Evolutionary conservation across 2,329 filamentous ascomycete genomes (phyloP).

Genomic region (Claviceps sp.): DNA sequence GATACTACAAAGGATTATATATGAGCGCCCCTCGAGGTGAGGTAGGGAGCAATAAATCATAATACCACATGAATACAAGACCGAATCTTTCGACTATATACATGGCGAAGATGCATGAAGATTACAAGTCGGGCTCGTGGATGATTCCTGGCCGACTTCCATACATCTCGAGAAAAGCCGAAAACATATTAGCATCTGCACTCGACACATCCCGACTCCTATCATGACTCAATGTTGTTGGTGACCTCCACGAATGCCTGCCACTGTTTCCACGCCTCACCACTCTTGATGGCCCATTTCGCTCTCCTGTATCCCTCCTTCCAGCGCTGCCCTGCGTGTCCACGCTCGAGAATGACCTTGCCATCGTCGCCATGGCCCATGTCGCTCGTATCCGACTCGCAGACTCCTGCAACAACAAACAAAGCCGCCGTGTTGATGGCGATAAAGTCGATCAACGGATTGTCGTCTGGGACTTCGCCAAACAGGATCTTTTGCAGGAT

Average conservation of each 20-base stretch:
- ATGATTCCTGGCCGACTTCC: too few relatives aligned
- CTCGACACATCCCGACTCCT: background rate
- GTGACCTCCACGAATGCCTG: conserved; percentile 72
- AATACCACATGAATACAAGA: background rate
- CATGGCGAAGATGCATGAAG: too few relatives aligned
- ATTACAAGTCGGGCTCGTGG: background rate
- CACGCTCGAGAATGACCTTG: conserved; percentile 65
- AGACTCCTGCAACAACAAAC: conserved; percentile 73
- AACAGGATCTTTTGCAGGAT: conserved; percentile 68
- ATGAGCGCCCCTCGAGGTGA: background rate
- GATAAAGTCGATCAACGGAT: conserved; percentile 86
- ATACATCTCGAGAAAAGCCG: too few relatives aligned
- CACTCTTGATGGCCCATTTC: conserved; percentile 76
- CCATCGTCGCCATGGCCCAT: conserved; percentile 76
- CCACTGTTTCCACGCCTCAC: conserved; percentile 75
- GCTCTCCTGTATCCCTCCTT: conserved; percentile 87
- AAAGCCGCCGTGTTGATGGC: conserved; percentile 86
- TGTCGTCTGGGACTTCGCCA: conserved; percentile 57
- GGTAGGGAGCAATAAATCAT: background rate
- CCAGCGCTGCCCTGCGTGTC: conserved; percentile 80
- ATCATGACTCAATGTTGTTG: conserved; percentile 32
- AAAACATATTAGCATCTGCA: background rate
- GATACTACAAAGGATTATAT: background rate
- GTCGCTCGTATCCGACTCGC: conserved; percentile 65
- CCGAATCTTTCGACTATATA: background rate